These are phyloP conservation scores for Fusarium buxicola DNA, from an alignment of 2,329 filamentous ascomycete genomes.

Conservation along the genomic window DNA sequence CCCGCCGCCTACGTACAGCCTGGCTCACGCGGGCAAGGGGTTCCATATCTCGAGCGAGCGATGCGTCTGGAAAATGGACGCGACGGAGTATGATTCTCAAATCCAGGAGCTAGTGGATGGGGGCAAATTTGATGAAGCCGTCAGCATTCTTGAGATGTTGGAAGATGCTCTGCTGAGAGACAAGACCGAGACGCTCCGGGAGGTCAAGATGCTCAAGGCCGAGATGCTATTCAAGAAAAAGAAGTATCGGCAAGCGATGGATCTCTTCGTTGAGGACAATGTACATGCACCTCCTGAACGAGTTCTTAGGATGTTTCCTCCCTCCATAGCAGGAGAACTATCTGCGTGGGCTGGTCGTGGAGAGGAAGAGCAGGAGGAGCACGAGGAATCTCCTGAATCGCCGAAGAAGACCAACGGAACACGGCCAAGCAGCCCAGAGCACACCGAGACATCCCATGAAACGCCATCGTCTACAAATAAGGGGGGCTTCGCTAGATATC, in stretches of 20 bases:
- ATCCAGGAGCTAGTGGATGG: conserved; percentile 82
- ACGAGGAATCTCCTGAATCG: conserved; percentile 51
- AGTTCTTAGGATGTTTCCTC: conserved; percentile 87
- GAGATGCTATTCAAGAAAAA: conserved; percentile 83
- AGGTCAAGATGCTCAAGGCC: conserved; percentile 92
- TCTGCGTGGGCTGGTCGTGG: conserved; percentile 65
- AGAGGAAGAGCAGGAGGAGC: conserved; percentile 48
- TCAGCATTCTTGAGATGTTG: conserved; percentile 88
- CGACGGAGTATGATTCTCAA: conserved; percentile 90
- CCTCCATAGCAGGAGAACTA: conserved; percentile 83
- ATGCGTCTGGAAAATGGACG: conserved; percentile 95
- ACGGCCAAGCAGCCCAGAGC: conserved; percentile 45
- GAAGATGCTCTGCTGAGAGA: conserved; percentile 90
- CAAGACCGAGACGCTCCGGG: conserved; percentile 82
- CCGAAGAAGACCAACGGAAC: conserved; percentile 47
- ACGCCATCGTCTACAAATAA: conserved; percentile 54
- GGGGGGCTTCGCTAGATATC: conserved; percentile 65
- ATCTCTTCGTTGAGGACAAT: conserved; percentile 85
- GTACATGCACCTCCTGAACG: conserved; percentile 90
- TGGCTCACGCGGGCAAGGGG: conserved; percentile 96
- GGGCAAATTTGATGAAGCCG: conserved; percentile 86
- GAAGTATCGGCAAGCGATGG: conserved; percentile 87
- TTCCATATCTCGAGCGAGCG: conserved; percentile 94
- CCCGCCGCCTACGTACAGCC: conserved; percentile 88
- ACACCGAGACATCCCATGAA: conserved; percentile 42